These are phyloP conservation scores for Paramecium sexaurelia DNA, from an alignment of 73 alveolate species.

Conservation along the genomic window DNA sequence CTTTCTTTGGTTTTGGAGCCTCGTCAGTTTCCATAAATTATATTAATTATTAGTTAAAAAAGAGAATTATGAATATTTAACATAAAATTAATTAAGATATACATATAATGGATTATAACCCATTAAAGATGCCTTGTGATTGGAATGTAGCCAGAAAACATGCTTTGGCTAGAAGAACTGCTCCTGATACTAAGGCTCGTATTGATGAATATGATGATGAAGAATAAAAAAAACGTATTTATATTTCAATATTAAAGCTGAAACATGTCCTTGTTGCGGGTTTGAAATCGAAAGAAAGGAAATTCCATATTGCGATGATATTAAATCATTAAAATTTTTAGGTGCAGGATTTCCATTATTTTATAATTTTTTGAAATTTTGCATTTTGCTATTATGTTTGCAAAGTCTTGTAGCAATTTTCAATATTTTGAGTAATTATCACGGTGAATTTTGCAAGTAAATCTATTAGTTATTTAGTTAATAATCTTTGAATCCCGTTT, in stretches of 20 bases:
- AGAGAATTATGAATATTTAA: not conserved
- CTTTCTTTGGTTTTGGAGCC: slow-evolving; percentile 53
- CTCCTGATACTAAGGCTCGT: slow-evolving; percentile 35
- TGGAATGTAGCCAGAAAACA: slow-evolving; percentile 52
- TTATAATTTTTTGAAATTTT: slow-evolving; percentile 57
- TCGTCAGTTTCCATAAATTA: slow-evolving; percentile 43
- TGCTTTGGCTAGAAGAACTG: slow-evolving; percentile 49
- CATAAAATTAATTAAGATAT: not conserved
- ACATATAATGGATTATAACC: slow-evolving; percentile 32
- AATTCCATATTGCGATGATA: slow-evolving; percentile 25
- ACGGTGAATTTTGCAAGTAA: slow-evolving; percentile 47
- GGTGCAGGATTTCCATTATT: slow-evolving; percentile 67
- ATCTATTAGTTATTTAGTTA: not conserved
- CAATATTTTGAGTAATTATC: slow-evolving; percentile 17
- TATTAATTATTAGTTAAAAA: not conserved
- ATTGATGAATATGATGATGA: slow-evolving; percentile 1
- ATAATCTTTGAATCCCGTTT: not conserved
- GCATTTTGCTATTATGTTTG: slow-evolving; percentile 46
- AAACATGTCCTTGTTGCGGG: slow-evolving; percentile 69
- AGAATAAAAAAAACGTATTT: not conserved
- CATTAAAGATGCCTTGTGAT: slow-evolving; percentile 49
- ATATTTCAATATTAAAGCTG: not conserved
- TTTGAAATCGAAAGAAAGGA: slow-evolving; percentile 53
- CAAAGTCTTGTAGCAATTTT: slow-evolving; percentile 20
- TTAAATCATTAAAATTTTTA: slow-evolving; percentile 28